These are phyloP conservation scores for Wickerhamiella spandovensis DNA, from an alignment of 805 yeast genomes.

Conservation along the genomic window DNA sequence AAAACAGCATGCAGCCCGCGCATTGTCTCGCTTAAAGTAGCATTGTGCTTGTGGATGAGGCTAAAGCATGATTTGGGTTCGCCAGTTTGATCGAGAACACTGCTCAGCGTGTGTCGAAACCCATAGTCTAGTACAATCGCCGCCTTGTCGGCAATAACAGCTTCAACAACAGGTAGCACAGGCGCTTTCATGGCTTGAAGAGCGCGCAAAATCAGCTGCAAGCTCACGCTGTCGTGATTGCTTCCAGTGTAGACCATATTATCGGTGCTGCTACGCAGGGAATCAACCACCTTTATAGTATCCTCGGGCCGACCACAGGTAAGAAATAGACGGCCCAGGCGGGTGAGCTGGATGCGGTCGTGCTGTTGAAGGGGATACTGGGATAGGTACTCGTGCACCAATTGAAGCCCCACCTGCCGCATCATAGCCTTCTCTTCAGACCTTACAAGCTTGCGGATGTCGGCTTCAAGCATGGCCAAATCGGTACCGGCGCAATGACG, in stretches of 20 bases:
- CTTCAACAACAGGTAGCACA: background rate
- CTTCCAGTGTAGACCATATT: background rate
- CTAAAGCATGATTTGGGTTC: background rate
- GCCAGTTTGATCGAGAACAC: background rate
- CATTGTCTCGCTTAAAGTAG: background rate
- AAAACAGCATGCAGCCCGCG: background rate
- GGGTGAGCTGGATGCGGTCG: conserved; percentile 11
- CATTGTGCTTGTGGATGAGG: background rate
- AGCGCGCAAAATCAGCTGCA: background rate
- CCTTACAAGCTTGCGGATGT: conserved; percentile 1
- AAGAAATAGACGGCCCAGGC: conserved; percentile 9
- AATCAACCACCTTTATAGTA: conserved; percentile 8
- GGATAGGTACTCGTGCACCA: conserved; percentile 11
- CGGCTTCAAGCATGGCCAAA: conserved; percentile 12
- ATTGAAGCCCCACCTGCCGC: conserved; percentile 1
- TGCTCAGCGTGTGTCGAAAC: background rate
- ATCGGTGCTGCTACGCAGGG: conserved; percentile 2
- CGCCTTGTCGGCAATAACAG: background rate
- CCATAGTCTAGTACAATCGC: background rate
- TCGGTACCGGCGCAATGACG: conserved; percentile 17
- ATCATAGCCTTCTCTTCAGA: background rate
- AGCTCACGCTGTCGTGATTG: conserved; percentile 1
- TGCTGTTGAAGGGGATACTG: conserved; percentile 16
- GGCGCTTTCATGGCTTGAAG: background rate
- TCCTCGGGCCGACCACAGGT: conserved; percentile 4